These are phyloP conservation scores for Sporisorium sorghi DNA, from an alignment of 1,284 basidiomycete species.

Conservation along the genomic window DNA sequence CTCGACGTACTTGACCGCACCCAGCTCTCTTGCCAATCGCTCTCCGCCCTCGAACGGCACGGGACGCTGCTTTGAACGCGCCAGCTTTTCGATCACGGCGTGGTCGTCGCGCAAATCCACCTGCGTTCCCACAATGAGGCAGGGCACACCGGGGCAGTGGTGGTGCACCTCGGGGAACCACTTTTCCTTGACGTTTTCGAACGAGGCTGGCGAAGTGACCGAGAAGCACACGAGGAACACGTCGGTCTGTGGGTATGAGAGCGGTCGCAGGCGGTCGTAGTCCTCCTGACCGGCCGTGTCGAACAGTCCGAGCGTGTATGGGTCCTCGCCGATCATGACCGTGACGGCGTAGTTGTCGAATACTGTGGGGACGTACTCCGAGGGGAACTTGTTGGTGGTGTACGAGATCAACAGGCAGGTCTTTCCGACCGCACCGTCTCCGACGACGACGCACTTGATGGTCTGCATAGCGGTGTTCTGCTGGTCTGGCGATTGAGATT, in stretches of 20 bases:
- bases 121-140: conserved; percentile 98
- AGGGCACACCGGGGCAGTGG: conserved; percentile 99
- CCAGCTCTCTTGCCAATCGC: conserved; percentile 90
- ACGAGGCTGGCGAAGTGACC: conserved; percentile 96
- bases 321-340: conserved; percentile 99
- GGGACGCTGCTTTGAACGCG: conserved; percentile 94
- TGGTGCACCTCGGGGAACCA: conserved; percentile 99
- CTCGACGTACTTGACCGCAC: conserved; percentile 98
- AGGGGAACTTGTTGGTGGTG: conserved; percentile 84
- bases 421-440: conserved; percentile 99
- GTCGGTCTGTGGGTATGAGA: conserved; percentile 99
- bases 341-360: conserved; percentile 99
- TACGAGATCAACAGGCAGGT: conserved; percentile 99
- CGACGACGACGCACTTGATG: conserved; percentile 90
- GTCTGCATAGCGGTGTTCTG: conserved; percentile 64
- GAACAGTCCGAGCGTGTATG: conserved; percentile 96
- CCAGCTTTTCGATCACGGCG: conserved; percentile 92
- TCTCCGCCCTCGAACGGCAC: conserved; percentile 90
- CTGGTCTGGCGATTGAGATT: background rate
- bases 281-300: conserved; percentile 99
- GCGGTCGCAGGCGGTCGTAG: conserved; percentile 96
- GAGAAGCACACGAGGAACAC: conserved; percentile 99
- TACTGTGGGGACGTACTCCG: conserved; percentile 93
- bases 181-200: conserved; percentile 99
- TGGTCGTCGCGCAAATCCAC: conserved; percentile 95